These are phyloP conservation scores for Penicillium paradoxum DNA, from an alignment of 495 filamentous ascomycete species.

Conservation along the genomic window DNA sequence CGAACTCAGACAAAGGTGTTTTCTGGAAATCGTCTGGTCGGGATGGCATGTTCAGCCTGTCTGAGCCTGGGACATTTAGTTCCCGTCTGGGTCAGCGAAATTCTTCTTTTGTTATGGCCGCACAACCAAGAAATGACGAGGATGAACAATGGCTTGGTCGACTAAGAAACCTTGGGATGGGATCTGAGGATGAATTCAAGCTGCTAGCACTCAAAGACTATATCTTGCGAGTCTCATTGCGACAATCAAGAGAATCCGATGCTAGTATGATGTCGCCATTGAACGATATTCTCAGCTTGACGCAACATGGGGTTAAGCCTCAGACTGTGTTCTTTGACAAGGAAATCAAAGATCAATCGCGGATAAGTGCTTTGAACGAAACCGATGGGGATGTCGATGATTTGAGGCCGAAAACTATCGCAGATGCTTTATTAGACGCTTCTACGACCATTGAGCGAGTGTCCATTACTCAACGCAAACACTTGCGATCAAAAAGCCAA, in stretches of 20 bases:
- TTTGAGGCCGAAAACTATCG: slow-evolving; percentile 65
- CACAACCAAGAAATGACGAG: slow-evolving; percentile 71
- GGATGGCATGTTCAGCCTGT: slow-evolving; percentile 61
- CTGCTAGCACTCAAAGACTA: slow-evolving; percentile 82
- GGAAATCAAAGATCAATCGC: slow-evolving; percentile 42
- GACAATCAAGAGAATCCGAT: slow-evolving; percentile 53
- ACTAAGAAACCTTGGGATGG: slow-evolving; percentile 78
- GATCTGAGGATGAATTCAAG: slow-evolving; percentile 82
- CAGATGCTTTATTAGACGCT: slow-evolving; percentile 87
- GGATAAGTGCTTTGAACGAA: slow-evolving; percentile 34
- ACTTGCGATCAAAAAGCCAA: slow-evolving; percentile 40
- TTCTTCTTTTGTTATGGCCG: slow-evolving; percentile 29
- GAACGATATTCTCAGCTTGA: slow-evolving; percentile 66
- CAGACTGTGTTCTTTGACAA: slow-evolving; percentile 93
- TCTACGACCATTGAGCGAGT: slow-evolving; percentile 80
- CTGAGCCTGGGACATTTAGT: slow-evolving; percentile 27
- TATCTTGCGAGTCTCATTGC: slow-evolving; percentile 77
- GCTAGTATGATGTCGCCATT: slow-evolving; percentile 39
- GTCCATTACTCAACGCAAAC: slow-evolving; percentile 51
- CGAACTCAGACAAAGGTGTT: slow-evolving; percentile 66
- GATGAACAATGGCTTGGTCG: slow-evolving; percentile 92
- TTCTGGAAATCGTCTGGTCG: slow-evolving; percentile 79
- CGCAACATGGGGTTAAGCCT: slow-evolving; percentile 65
- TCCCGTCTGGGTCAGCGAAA: slow-evolving; percentile 23
- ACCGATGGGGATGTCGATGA: slow-evolving; percentile 27